Base-by-base conservation (phyloP, 225 moss, liverwort and hornwort genomes). In the Pseudisothecium myosuroides region DNA sequence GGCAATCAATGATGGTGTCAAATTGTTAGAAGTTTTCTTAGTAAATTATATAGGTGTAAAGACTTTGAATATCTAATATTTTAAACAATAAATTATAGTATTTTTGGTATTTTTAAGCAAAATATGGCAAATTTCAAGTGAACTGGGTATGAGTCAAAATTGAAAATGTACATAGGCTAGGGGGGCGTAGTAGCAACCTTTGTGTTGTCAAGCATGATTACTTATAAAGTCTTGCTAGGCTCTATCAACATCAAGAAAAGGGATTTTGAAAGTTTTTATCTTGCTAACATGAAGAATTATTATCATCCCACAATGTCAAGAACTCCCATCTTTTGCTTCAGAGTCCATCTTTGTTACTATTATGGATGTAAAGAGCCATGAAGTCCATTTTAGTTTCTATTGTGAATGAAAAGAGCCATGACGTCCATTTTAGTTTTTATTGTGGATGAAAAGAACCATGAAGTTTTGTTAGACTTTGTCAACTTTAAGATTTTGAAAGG, bases 151-250 rank as follows among this genome's bases (percentile, higher is more conserved):
- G 49, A 49, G 1, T 19, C 12, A 43, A 49, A 32, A 26, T 75
- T 12, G 1, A 20, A 75, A 49, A 12, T 32, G 0, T 34, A 13
- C 1, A 50, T 0, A 76, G 2, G 32, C 49, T 75, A 31, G 4
- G 11, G 2, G 2, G 7, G 4, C 0, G 15, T 31, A 49, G 3
- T 11, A 4, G 41, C 19, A 12, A 31, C 2, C 18, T 1, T 31
- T 75, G 49, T 12, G 0, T 75, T 75, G 7, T 32, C 12, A 69
- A 69, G 69, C 4, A 31, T 19, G 5, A 4, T 75, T 47, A 19
- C 2, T 19, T 49, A 32, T 2, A 49, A 49, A 75, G 19, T 12
- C 75, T 49, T 75, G 12, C 7, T 0, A 32, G 0, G 1, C 5
- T 75, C 7, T 75, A 20, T 49, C 4, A 75, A 49, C 49, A 75